Evolutionary conservation across 2,329 filamentous ascomycete genomes (phyloP).

Genomic region (Nemania sp.): DNA sequence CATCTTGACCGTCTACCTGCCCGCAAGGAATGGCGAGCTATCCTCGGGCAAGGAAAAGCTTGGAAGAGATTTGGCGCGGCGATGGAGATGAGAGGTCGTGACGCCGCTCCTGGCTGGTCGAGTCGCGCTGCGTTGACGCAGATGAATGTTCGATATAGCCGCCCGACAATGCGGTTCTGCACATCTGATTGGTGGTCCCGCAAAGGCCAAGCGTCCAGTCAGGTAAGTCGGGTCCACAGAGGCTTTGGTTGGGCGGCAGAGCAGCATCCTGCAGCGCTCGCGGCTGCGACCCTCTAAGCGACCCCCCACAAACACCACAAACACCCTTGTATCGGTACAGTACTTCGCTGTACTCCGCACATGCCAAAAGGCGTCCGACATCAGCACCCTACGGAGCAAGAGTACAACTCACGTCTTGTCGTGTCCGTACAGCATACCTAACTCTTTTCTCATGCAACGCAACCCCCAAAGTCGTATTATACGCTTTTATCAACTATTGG

Average conservation of each 20-base stretch:
- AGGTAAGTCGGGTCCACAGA: slow-evolving; percentile 22
- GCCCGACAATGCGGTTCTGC: slow-evolving; percentile 40
- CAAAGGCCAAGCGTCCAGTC: slow-evolving; percentile 38
- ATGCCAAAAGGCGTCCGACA: neutral
- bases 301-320: slow-evolving; percentile 16
- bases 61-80: slow-evolving; percentile 41
- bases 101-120: slow-evolving; percentile 46
- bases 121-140: slow-evolving; percentile 39
- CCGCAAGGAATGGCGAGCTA: slow-evolving; percentile 26
- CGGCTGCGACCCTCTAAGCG: slow-evolving; percentile 45
- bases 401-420: no score
- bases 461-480: slow-evolving; percentile 27
- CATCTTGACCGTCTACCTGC: slow-evolving; percentile 15
- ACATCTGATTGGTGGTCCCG: slow-evolving; percentile 43
- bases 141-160: slow-evolving; percentile 51
- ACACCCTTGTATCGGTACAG: neutral
- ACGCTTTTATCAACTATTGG: neutral
- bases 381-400: neutral
- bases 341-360: neutral
- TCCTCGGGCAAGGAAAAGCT: slow-evolving; percentile 25
- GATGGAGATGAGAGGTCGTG: slow-evolving; percentile 47
- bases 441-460: slow-evolving; percentile 13
- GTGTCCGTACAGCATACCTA: neutral
- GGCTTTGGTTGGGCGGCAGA: slow-evolving; percentile 46
- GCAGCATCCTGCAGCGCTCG: slow-evolving; percentile 45